Evolutionary conservation across 78 protist genomes (phyloP).

Genomic region (Bodo saltans): DNA sequence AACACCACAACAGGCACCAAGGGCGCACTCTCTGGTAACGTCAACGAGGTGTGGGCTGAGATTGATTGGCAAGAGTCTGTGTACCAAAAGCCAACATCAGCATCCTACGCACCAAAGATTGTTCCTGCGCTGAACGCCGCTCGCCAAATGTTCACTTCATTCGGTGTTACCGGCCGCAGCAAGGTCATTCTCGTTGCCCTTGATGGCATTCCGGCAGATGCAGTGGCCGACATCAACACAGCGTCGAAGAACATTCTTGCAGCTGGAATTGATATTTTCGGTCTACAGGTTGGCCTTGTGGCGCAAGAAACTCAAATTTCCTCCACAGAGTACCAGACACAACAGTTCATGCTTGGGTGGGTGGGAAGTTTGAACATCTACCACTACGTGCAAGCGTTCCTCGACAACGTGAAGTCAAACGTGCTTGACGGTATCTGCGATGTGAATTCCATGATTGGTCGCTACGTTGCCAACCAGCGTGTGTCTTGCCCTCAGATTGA

Average conservation of each 20-base stretch:
- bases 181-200: background rate
- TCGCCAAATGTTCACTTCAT: background rate
- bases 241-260: background rate
- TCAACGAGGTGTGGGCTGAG: background rate
- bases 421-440: constrained; percentile 19
- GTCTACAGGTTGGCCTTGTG: background rate
- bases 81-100: background rate
- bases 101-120: background rate
- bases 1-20: background rate
- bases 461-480: background rate
- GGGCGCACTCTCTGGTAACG: constrained; percentile 8
- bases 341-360: background rate
- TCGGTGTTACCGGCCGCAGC: background rate
- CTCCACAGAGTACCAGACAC: background rate
- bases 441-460: background rate
- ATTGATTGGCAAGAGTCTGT: constrained; percentile 27
- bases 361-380: background rate
- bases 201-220: background rate
- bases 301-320: background rate
- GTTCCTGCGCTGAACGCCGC: background rate
- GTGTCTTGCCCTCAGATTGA: background rate
- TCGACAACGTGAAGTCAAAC: background rate
- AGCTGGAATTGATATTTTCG: background rate
- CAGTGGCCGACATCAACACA: background rate
- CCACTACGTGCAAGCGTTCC: background rate